Conservation (phyloP, 305 asterid species). For the Solanum hybrid region DNA sequence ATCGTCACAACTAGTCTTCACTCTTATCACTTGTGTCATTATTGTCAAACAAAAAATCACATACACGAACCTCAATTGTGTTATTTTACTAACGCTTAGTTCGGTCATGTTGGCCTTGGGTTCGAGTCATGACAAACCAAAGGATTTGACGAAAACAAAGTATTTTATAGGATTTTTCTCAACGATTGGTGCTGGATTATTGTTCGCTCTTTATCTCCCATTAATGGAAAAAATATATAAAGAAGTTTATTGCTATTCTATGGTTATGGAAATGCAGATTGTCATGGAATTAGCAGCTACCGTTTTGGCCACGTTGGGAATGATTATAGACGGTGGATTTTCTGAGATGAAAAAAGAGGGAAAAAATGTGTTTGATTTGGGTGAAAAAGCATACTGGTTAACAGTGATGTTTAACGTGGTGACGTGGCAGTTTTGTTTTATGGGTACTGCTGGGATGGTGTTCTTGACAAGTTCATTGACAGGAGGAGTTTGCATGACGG, state of each 20-base stretch:
- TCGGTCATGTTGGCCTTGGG: not conserved
- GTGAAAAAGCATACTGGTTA: not conserved
- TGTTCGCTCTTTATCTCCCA: not conserved
- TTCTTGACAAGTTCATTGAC: not conserved
- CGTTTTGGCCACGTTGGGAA: not conserved
- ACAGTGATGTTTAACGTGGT: not conserved
- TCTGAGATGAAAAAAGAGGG: not conserved
- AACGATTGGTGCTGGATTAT: not conserved
- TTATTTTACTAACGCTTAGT: not conserved
- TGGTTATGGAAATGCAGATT: not conserved
- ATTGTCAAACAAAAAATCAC: constrained; percentile 2
- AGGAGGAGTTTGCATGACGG: not conserved
- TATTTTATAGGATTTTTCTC: constrained; percentile 5
- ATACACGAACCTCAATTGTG: not conserved
- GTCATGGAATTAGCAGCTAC: not conserved
- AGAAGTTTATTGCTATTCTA: not conserved
- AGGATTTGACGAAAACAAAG: not conserved
- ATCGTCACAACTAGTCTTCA: not conserved
- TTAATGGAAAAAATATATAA: constrained; percentile 5
- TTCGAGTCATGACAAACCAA: constrained; percentile 5
- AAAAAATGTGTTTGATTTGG: not conserved
- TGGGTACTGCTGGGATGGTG: not conserved
- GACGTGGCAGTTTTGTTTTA: not conserved
- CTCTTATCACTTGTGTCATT: not conserved
- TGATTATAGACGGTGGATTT: not conserved